Evolutionary conservation across 2,329 filamentous ascomycete genomes (phyloP).

Genomic region (Aspergillus floridensis): DNA sequence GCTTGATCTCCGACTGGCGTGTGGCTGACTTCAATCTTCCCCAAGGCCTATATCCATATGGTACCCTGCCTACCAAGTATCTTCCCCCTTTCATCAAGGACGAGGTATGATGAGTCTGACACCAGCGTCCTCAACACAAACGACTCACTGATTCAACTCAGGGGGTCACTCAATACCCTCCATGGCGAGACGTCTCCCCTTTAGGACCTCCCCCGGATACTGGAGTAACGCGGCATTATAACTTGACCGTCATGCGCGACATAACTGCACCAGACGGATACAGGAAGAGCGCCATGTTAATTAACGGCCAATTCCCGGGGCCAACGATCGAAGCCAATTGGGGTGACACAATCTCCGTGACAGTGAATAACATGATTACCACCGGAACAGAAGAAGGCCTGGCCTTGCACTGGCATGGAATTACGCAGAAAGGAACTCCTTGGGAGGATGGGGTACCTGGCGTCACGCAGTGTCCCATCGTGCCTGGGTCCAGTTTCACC

Average conservation of each 20-base stretch:
- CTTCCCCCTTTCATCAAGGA: neutral
- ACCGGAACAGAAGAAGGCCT: constrained; percentile 2
- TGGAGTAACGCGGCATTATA: constrained; percentile 30
- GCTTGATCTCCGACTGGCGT: no score
- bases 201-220: constrained; percentile 15
- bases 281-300: constrained; percentile 25
- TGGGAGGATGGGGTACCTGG: constrained; percentile 13
- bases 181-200: neutral
- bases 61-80: neutral
- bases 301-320: constrained; percentile 32
- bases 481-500: constrained; percentile 29
- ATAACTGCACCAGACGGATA: constrained; percentile 30
- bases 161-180: neutral
- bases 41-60: neutral
- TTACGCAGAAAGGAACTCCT: constrained; percentile 19
- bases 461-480: constrained; percentile 33
- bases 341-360: constrained; percentile 31
- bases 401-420: constrained; percentile 20
- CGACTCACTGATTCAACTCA: neutral
- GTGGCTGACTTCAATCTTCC: neutral
- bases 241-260: constrained; percentile 25
- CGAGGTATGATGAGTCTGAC: neutral
- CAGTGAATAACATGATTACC: constrained; percentile 27
- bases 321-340: constrained; percentile 35
- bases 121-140: neutral